Evolutionary conservation across 768 basidiomycete species (phyloP).

Genomic region (Auriculariales sp.): DNA sequence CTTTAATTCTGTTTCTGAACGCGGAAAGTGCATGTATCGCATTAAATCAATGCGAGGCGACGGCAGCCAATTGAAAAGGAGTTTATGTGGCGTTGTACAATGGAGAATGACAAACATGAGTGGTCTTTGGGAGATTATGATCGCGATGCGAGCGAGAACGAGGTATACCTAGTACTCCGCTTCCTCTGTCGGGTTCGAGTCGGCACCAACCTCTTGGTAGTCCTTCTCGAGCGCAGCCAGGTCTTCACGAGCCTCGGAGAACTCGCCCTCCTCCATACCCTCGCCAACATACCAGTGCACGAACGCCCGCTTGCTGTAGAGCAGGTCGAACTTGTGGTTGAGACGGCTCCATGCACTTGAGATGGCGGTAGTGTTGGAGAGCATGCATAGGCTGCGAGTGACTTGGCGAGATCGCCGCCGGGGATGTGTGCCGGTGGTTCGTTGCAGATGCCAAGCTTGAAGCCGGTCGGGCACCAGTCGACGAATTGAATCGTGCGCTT

Average conservation of each 20-base stretch:
- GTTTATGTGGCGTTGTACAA: too few relatives aligned
- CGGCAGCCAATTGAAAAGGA: too few relatives aligned
- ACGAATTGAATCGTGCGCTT: constrained; percentile 70
- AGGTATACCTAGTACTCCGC: too few relatives aligned
- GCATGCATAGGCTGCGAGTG: constrained; percentile 62
- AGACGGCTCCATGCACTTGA: constrained; percentile 60
- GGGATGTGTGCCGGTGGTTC: constrained; percentile 64
- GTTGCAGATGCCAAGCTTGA: constrained; percentile 53
- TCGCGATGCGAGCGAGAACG: constrained; percentile 8
- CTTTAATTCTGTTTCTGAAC: too few relatives aligned
- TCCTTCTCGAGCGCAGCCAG: constrained; percentile 99
- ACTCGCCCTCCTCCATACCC: constrained; percentile 53
- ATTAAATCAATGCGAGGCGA: too few relatives aligned
- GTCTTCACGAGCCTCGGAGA: constrained; percentile 97
- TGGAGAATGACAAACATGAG: too few relatives aligned
- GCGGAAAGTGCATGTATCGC: too few relatives aligned
- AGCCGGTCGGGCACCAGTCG: constrained; percentile 64
- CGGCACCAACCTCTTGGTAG: constrained; percentile 66
- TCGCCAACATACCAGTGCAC: constrained; percentile 16
- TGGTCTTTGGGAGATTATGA: too few relatives aligned
- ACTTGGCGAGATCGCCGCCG: constrained; percentile 67
- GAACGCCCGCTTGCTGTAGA: constrained; percentile 47
- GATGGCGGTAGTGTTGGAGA: constrained; percentile 63
- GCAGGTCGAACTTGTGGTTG: constrained; percentile 67
- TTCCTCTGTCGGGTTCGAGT: too few relatives aligned